phyloP scores from a whole-genome alignment of 2,329 filamentous ascomycete species.

The Neurospora sp. region DNA sequence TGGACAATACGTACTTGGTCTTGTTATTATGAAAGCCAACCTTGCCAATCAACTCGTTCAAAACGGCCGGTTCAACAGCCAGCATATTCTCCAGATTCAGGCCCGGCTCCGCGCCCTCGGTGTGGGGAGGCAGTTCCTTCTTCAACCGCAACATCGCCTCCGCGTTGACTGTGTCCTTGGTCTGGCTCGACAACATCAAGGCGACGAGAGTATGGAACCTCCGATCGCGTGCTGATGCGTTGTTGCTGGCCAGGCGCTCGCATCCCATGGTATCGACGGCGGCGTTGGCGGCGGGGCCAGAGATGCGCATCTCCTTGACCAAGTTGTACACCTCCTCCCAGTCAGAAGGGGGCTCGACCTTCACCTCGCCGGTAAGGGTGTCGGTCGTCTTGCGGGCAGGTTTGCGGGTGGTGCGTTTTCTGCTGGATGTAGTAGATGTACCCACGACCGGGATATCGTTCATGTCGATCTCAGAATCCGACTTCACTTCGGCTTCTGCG shows the following conservation, averaged over 20 bases:
- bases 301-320: constrained; percentile 65
- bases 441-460: constrained; percentile 14
- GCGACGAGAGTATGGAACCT: constrained; percentile 81
- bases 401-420: constrained; percentile 27
- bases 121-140: constrained; percentile 53
- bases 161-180: constrained; percentile 84
- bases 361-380: constrained; percentile 20
- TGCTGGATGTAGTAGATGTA: constrained; percentile 6
- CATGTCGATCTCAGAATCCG: constrained; percentile 17
- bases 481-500: constrained; percentile 2
- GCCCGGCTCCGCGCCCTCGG: constrained; percentile 34
- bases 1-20: constrained; percentile 49
- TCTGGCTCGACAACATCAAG: constrained; percentile 87
- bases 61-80: constrained; percentile 51
- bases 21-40: constrained; percentile 96
- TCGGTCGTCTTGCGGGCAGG: constrained; percentile 30
- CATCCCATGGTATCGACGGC: constrained; percentile 98
- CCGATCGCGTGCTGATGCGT: constrained; percentile 43
- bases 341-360: constrained; percentile 56
- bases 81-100: constrained; percentile 73
- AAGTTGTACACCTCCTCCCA: constrained; percentile 77
- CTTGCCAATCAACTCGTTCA: constrained; percentile 68
- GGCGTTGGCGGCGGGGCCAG: constrained; percentile 53
- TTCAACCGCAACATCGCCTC: constrained; percentile 73
- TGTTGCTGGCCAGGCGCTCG: constrained; percentile 56